These are phyloP conservation scores for Litchi chinensis DNA, from an alignment of 345 rosid species.

Conservation along the genomic window DNA sequence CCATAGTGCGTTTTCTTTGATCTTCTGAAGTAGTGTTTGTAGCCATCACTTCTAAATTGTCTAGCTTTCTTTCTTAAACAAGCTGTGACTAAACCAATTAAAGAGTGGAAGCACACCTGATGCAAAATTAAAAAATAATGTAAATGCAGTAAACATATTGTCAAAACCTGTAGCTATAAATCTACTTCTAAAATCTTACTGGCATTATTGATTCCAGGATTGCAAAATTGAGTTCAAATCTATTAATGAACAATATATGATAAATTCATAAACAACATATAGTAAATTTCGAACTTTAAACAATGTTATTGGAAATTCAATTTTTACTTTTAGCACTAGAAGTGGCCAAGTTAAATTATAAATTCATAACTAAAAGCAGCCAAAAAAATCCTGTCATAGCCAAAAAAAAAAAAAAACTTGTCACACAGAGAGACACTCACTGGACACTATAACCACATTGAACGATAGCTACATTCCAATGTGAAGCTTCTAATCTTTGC, in stretches of 20 bases:
- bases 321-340: neutral
- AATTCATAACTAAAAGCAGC: neutral
- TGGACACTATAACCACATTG: too few species aligned
- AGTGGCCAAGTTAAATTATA: neutral
- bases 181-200: neutral
- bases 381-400: neutral
- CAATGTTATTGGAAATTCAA: neutral
- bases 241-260: too few species aligned
- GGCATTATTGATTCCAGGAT: too few species aligned
- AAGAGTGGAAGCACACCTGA: neutral
- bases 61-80: neutral
- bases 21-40: constrained; percentile 24
- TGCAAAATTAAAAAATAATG: neutral
- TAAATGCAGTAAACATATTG: neutral
- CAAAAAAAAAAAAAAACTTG: too few species aligned
- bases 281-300: neutral
- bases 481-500: too few species aligned
- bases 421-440: too few species aligned
- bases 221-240: too few species aligned
- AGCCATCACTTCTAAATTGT: constrained; percentile 23
- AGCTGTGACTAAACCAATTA: neutral
- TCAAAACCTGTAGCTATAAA: neutral
- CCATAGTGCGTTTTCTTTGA: constrained; percentile 52
- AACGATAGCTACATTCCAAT: too few species aligned
- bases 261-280: neutral